Conservation (phyloP, 2,329 filamentous ascomycete species). For the Clarireedia hainanense region DNA sequence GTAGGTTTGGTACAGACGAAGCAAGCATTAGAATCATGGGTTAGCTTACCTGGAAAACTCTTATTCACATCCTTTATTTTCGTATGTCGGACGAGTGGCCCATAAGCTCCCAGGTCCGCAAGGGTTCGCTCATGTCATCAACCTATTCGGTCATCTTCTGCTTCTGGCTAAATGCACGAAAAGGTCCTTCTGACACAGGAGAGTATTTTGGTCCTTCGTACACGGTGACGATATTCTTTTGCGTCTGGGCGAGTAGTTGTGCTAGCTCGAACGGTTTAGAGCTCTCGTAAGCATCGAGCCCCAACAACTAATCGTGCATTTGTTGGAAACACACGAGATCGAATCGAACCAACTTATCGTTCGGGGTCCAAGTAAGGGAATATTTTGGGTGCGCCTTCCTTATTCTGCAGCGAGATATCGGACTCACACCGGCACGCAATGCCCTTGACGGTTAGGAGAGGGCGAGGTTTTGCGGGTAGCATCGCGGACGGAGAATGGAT, state of each 20-base stretch:
- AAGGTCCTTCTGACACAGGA: background rate
- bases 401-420: background rate
- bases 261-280: background rate
- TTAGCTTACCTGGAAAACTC: background rate
- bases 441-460: no score
- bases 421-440: background rate
- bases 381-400: background rate
- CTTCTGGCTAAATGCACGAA: background rate
- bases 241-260: background rate
- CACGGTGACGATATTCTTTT: background rate
- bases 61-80: background rate
- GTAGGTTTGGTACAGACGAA: slow-evolving; percentile 8
- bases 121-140: background rate
- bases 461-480: background rate
- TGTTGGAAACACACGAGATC: slow-evolving; percentile 3
- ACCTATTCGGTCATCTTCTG: background rate
- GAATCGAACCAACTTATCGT: background rate
- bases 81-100: background rate
- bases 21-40: slow-evolving; percentile 6
- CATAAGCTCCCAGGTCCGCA: background rate
- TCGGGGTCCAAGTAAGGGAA: background rate
- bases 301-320: slow-evolving; percentile 5
- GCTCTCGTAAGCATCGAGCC: slow-evolving; percentile 6
- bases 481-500: background rate
- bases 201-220: background rate